Percentiles rank a stretch among this genome's conserved stretches.
Evolutionary conservation across 2,329 filamentous ascomycete species (phyloP).

Genomic region (Penicillium concentricum): DNA sequence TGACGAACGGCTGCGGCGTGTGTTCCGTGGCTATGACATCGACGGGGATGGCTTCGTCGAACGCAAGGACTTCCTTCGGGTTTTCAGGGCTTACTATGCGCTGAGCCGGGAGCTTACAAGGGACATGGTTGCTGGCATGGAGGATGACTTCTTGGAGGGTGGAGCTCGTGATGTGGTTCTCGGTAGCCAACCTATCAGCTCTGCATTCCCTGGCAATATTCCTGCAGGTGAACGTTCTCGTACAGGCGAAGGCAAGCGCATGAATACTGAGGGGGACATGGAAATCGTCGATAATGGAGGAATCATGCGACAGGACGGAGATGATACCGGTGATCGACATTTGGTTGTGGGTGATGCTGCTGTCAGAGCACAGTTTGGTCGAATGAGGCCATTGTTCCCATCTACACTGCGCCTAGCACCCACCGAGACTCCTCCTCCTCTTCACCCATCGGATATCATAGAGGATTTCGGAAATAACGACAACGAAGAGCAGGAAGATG

Average conservation of each 20-base stretch:
- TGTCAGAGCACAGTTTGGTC: conserved; percentile 37
- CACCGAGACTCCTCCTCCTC: conserved; percentile 10
- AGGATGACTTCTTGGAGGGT: conserved; percentile 73
- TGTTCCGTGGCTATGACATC: conserved; percentile 88
- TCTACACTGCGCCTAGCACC: conserved; percentile 28
- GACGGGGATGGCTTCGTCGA: conserved; percentile 83
- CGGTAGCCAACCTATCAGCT: conserved; percentile 73
- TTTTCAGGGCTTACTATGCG: conserved; percentile 90
- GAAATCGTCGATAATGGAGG: conserved; percentile 61
- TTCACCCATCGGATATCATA: conserved; percentile 5
- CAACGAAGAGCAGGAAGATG: conserved; percentile 23
- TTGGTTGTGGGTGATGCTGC: conserved; percentile 57
- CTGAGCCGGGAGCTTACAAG: conserved; percentile 86
- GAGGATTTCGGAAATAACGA: conserved; percentile 13
- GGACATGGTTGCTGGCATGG: conserved; percentile 75
- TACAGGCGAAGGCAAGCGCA: conserved; percentile 65
- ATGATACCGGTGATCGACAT: conserved; percentile 61
- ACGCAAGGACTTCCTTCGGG: conserved; percentile 81
- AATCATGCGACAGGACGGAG: conserved; percentile 59
- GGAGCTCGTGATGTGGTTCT: conserved; percentile 75
- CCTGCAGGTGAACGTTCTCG: conserved; percentile 62
- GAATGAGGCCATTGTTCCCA: conserved; percentile 34
- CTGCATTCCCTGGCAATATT: conserved; percentile 70
- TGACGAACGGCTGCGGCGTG: conserved; percentile 66
- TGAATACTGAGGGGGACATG: conserved; percentile 62